A percentile compares a stretch with the other conserved stretches of the same genome.
These are phyloP conservation scores for Phytophthora fragariae DNA, from an alignment of 352 stramenopile species.

Conservation along the genomic window DNA sequence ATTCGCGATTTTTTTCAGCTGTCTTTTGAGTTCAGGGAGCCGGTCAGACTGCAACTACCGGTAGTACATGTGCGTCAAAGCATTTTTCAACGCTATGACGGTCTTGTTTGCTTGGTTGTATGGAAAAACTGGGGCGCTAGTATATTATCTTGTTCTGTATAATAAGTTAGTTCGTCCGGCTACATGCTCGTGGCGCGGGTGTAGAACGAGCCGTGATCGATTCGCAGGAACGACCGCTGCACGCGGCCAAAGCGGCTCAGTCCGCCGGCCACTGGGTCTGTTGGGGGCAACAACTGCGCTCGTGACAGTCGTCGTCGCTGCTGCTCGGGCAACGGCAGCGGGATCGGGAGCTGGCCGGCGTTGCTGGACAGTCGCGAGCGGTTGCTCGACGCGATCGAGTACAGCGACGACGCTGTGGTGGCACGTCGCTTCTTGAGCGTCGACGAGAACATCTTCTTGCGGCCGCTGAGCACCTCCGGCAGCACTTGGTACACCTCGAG, in stretches of 20 bases:
- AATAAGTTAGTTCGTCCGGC: constrained; percentile 43
- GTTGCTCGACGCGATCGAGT: constrained; percentile 52
- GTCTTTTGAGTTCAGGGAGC: neutral
- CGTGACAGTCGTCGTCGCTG: constrained; percentile 38
- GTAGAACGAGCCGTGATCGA: constrained; percentile 57
- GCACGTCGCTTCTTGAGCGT: constrained; percentile 52
- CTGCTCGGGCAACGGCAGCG: constrained; percentile 35
- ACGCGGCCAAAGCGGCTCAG: constrained; percentile 43
- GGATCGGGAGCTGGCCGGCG: constrained; percentile 32
- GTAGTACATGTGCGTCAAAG: neutral
- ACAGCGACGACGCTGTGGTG: constrained; percentile 49
- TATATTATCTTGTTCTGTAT: constrained; percentile 30
- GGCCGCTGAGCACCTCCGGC: constrained; percentile 48
- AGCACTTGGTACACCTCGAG: constrained; percentile 62
- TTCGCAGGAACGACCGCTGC: constrained; percentile 45
- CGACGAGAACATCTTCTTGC: constrained; percentile 58
- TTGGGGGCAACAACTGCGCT: constrained; percentile 23
- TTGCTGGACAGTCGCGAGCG: constrained; percentile 45
- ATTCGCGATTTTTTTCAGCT: neutral
- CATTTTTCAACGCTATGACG: neutral
- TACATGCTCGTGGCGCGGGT: constrained; percentile 50
- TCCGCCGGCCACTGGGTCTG: constrained; percentile 30
- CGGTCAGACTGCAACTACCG: constrained; percentile 3
- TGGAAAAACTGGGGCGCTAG: neutral
- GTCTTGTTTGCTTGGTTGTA: neutral